Conservation (phyloP, 371 early-diverging fungal species). For the Phascolomyces articulosus region DNA sequence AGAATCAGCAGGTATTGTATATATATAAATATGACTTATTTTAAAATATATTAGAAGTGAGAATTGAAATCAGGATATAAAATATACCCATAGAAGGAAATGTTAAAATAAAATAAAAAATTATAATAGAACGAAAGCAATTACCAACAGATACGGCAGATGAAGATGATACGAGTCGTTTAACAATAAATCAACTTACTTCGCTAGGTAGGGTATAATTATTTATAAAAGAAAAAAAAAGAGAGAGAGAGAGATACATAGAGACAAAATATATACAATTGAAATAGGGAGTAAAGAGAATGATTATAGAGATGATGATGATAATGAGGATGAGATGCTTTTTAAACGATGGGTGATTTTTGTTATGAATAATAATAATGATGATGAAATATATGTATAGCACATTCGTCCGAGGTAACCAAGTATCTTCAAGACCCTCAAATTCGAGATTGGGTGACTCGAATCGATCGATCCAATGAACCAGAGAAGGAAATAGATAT, state of each 20-base stretch:
- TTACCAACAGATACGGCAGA: conserved; percentile 4
- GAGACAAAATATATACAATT: conserved; percentile 12
- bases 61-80: no score
- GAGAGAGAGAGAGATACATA: background rate
- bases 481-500: conserved; percentile 27
- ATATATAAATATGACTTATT: background rate
- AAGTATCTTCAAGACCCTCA: conserved; percentile 34
- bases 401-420: conserved; percentile 35
- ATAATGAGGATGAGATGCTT: no score
- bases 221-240: background rate
- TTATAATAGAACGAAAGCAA: conserved; percentile 8
- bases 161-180: conserved; percentile 8
- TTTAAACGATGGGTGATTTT: no score
- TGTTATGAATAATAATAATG: background rate
- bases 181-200: conserved; percentile 2
- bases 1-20: background rate
- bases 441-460: conserved; percentile 26
- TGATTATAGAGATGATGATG: background rate
- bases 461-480: conserved; percentile 29
- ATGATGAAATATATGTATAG: conserved; percentile 15
- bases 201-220: no score
- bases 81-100: no score
- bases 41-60: background rate
- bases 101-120: no score
- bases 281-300: background rate